Percentiles rank a stretch among this genome's conserved stretches.
These are phyloP conservation scores for Centella asiatica DNA, from an alignment of 129 eudicot genomes.

Conservation along the genomic window DNA sequence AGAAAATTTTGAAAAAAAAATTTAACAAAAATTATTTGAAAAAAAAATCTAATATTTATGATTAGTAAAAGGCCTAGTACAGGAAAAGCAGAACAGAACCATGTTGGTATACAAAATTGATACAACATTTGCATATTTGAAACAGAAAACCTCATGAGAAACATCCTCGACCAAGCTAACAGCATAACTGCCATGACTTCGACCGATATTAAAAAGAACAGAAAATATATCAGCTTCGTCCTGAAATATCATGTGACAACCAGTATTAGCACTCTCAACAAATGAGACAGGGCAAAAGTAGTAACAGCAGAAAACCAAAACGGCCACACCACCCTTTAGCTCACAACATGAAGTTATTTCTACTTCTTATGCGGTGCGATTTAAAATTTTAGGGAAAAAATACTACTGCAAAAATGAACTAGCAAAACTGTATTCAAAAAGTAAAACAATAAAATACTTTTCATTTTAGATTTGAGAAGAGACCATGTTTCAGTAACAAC, in stretches of 20 bases:
- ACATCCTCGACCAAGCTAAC: slow-evolving; percentile 36
- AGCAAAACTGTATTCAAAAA: too few relatives aligned
- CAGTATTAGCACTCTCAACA: slow-evolving; percentile 1
- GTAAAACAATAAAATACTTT: too few relatives aligned
- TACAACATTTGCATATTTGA: neutral
- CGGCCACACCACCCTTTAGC: neutral
- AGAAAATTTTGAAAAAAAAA: neutral
- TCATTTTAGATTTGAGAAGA: neutral
- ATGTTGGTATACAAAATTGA: neutral
- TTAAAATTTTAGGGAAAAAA: too few relatives aligned
- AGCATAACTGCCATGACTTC: slow-evolving; percentile 47
- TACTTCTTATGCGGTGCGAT: too few relatives aligned
- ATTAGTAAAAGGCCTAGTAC: too few relatives aligned
- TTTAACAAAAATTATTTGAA: too few relatives aligned
- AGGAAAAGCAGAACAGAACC: neutral
- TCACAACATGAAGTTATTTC: neutral
- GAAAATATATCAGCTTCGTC: slow-evolving; percentile 61
- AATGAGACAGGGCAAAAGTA: neutral
- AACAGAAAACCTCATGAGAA: slow-evolving; percentile 26
- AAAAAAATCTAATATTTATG: too few relatives aligned
- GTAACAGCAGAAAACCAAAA: neutral
- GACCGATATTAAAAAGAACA: slow-evolving; percentile 48
- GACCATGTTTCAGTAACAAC: neutral
- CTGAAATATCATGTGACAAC: slow-evolving; percentile 33
- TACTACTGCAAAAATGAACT: too few relatives aligned